These are phyloP conservation scores for Quercus phellos DNA, from an alignment of 331 rosid genomes.

Conservation along the genomic window DNA sequence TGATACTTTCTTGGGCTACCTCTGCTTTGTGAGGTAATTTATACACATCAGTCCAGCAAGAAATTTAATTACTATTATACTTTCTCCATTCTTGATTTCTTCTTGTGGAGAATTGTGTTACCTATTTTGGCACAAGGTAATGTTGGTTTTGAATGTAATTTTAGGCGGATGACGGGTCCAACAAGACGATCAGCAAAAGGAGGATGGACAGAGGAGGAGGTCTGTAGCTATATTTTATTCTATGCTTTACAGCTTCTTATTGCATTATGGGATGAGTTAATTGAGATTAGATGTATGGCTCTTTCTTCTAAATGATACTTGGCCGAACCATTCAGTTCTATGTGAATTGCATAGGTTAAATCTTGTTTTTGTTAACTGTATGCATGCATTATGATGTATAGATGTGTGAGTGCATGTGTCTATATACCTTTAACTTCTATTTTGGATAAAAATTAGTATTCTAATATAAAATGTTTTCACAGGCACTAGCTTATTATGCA, in stretches of 20 bases:
- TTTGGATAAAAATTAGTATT: background rate
- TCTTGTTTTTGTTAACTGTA: no score
- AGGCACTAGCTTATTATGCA: background rate
- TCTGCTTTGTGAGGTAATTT: no score
- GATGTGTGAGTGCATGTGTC: no score
- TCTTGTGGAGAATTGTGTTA: background rate
- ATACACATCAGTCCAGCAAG: no score
- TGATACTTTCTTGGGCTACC: no score
- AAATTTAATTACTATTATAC: no score
- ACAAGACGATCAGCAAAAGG: slow-evolving; percentile 45
- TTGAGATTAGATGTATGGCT: background rate
- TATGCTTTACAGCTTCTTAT: background rate
- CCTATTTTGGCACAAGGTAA: background rate
- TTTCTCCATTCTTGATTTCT: background rate
- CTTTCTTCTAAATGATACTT: no score
- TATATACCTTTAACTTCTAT: no score
- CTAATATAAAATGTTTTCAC: background rate
- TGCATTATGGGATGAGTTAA: background rate
- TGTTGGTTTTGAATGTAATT: background rate
- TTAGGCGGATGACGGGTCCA: slow-evolving; percentile 41
- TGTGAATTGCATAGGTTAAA: no score
- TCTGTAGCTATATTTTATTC: slow-evolving; percentile 3
- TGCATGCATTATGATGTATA: no score
- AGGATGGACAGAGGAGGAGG: slow-evolving; percentile 51
- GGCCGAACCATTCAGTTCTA: no score